Conservation (phyloP, 2,329 filamentous ascomycete genomes). For the Colletotrichum truncatum region DNA sequence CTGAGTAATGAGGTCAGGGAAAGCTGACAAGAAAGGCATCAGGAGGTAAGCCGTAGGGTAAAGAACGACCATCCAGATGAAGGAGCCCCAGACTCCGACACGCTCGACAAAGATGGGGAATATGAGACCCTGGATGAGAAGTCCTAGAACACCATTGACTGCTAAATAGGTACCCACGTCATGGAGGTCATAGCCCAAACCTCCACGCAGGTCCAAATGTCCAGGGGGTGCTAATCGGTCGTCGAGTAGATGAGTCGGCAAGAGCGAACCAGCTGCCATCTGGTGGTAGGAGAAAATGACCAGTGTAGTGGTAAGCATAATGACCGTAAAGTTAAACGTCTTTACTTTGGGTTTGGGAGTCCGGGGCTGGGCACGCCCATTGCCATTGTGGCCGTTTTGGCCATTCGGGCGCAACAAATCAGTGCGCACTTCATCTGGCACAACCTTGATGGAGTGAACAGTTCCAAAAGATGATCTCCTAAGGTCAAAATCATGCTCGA, state of each 20-base stretch:
- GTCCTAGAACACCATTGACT: slow-evolving; percentile 75
- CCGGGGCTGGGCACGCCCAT: slow-evolving; percentile 5
- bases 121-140: slow-evolving; percentile 77
- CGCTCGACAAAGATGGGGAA: slow-evolving; percentile 72
- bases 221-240: slow-evolving; percentile 38
- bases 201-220: slow-evolving; percentile 60
- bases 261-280: slow-evolving; percentile 53
- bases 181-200: slow-evolving; percentile 70
- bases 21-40: slow-evolving; percentile 71
- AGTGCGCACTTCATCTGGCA: slow-evolving; percentile 31
- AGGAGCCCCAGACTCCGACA: slow-evolving; percentile 74
- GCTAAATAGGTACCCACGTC: slow-evolving; percentile 75
- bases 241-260: slow-evolving; percentile 54
- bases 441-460: slow-evolving; percentile 48
- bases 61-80: slow-evolving; percentile 70
- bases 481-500: slow-evolving; percentile 46
- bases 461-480: slow-evolving; percentile 51
- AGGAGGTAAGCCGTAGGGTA: slow-evolving; percentile 76
- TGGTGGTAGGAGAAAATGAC: slow-evolving; percentile 55
- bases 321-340: slow-evolving; percentile 46
- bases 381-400: slow-evolving; percentile 3
- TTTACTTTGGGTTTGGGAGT: slow-evolving; percentile 33
- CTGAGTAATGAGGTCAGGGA: slow-evolving; percentile 63
- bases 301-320: slow-evolving; percentile 51
- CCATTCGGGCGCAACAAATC: slow-evolving; percentile 3